These are phyloP conservation scores for Gnomoniopsis smithogilvyi DNA, from an alignment of 2,329 filamentous ascomycete species.

Conservation along the genomic window DNA sequence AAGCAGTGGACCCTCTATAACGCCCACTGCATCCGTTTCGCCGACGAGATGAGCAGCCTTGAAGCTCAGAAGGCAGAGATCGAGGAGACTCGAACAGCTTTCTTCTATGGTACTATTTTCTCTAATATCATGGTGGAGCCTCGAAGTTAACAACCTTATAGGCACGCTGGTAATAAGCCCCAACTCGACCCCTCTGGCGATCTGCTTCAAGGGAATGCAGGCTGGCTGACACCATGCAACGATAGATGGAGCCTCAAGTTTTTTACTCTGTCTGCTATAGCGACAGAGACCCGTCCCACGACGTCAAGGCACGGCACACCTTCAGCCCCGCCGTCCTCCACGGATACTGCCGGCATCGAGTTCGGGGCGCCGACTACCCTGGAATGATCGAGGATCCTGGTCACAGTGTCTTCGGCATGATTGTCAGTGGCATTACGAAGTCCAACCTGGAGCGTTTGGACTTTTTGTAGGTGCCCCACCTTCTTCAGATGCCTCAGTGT, in stretches of 20 bases:
- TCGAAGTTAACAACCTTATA: constrained; percentile 25
- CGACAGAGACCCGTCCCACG: constrained; percentile 41
- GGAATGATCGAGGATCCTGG: constrained; percentile 61
- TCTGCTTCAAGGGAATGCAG: not conserved
- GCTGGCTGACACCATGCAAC: not conserved
- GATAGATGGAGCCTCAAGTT: constrained; percentile 76
- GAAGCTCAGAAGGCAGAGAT: not conserved
- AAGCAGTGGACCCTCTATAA: not conserved
- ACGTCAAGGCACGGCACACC: constrained; percentile 53
- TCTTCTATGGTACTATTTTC: constrained; percentile 52
- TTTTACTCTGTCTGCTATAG: constrained; percentile 83
- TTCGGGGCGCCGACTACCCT: constrained; percentile 73
- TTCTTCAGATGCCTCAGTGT: not conserved
- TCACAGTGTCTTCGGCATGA: constrained; percentile 67
- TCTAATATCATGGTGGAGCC: not conserved
- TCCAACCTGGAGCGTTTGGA: constrained; percentile 75
- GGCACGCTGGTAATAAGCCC: constrained; percentile 34
- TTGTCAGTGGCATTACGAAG: constrained; percentile 74
- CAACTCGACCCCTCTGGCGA: constrained; percentile 1
- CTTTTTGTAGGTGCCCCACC: constrained; percentile 46
- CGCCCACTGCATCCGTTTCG: not conserved
- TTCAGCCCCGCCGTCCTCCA: constrained; percentile 75
- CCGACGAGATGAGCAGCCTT: not conserved
- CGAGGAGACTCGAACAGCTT: constrained; percentile 36
- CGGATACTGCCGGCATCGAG: constrained; percentile 67